Evolutionary conservation across 495 filamentous ascomycete genomes (phyloP).

Genomic region (Trichodelitschia bisporula): DNA sequence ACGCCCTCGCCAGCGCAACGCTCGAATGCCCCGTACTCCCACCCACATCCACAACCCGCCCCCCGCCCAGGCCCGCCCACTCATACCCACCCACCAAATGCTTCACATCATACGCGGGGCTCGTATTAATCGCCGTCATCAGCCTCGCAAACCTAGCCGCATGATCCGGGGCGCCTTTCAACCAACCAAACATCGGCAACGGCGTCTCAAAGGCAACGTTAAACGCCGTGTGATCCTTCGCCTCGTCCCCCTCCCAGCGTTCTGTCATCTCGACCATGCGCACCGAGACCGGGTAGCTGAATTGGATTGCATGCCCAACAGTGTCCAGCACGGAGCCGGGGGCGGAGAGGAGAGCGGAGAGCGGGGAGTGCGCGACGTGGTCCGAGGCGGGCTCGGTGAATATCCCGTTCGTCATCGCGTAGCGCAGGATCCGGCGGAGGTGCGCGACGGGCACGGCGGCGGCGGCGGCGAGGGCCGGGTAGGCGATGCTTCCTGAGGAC

Average conservation of each 20-base stretch:
- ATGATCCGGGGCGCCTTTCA: not conserved
- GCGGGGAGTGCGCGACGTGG: slow-evolving; percentile 5
- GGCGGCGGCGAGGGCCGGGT: not conserved
- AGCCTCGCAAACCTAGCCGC: not conserved
- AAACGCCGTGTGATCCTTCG: not conserved
- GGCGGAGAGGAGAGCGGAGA: slow-evolving; percentile 2
- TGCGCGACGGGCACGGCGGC: not conserved
- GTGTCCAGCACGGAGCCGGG: not conserved
- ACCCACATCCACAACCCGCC: slow-evolving; percentile 9
- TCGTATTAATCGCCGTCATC: not conserved
- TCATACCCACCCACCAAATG: not conserved
- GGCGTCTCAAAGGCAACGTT: slow-evolving; percentile 1
- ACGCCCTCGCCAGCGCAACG: slow-evolving; percentile 13
- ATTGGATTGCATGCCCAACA: not conserved
- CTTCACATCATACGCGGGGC: not conserved
- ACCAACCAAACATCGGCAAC: not conserved
- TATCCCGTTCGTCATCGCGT: slow-evolving; percentile 5
- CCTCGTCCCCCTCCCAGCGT: not conserved
- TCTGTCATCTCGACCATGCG: not conserved
- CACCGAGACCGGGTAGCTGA: not conserved
- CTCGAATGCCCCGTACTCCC: slow-evolving; percentile 21
- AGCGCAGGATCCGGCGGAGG: slow-evolving; percentile 2
- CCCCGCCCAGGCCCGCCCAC: not conserved
- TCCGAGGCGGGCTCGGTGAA: slow-evolving; percentile 6
- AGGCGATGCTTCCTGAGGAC: not conserved